These are phyloP conservation scores for Pelargonium citronellum DNA, from an alignment of 441 rosid genomes.

Conservation along the genomic window DNA sequence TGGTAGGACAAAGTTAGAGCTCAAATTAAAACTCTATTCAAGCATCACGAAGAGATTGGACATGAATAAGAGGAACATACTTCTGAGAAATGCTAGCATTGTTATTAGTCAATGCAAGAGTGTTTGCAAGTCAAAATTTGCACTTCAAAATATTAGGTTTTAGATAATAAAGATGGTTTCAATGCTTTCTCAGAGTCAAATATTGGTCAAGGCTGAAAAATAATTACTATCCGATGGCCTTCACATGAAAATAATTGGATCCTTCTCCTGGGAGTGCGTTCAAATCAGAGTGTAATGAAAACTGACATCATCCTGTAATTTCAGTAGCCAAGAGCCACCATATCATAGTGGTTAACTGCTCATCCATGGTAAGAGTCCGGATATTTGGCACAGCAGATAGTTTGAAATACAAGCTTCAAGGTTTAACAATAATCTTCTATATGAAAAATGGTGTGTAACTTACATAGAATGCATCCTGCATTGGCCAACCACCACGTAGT, in stretches of 20 bases:
- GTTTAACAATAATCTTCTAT: conserved; percentile 9
- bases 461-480: conserved; percentile 96
- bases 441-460: conserved; percentile 32
- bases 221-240: not conserved
- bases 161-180: not conserved
- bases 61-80: not conserved
- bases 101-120: not conserved
- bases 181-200: not conserved
- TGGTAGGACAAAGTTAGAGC: not conserved
- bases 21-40: not conserved
- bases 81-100: not conserved
- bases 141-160: not conserved
- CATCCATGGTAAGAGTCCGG: not conserved
- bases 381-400: not conserved
- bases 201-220: not conserved
- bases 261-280: not conserved
- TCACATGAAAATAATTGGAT: not conserved
- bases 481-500: conserved; percentile 98
- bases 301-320: not conserved
- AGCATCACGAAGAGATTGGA: not conserved
- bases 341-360: not conserved
- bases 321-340: conserved; percentile 1
- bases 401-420: not conserved
- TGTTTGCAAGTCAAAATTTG: not conserved
- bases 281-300: not conserved